phyloP scores from a whole-genome alignment of 1,284 basidiomycete species.

The Retiboletus fuscus region DNA sequence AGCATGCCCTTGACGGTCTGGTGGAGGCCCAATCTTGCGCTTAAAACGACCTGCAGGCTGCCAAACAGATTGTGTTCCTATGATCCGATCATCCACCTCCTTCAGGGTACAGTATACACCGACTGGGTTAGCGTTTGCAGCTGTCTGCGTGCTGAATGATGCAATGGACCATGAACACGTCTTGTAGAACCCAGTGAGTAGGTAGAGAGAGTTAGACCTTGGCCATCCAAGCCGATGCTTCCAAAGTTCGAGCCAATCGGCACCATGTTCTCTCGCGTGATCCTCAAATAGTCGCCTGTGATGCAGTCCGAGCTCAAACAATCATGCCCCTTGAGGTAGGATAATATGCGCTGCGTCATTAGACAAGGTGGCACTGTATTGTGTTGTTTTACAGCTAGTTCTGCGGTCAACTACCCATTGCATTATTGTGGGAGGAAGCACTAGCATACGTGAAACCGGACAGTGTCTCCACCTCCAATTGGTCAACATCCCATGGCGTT shows the following conservation, averaged over 20 bases:
- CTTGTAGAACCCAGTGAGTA: conserved; percentile 22
- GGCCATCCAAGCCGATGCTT: conserved; percentile 1
- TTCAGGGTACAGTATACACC: background rate
- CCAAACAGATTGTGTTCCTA: no score
- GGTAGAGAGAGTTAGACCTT: conserved; percentile 11
- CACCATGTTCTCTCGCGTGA: conserved; percentile 4
- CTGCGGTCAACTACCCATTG: background rate
- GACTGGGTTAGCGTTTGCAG: conserved; percentile 11
- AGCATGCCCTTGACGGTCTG: background rate
- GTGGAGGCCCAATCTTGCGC: conserved; percentile 11
- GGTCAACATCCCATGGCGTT: background rate
- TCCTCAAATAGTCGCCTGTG: background rate
- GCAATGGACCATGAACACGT: conserved; percentile 19
- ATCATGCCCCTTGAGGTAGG: conserved; percentile 12
- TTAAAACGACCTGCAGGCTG: no score
- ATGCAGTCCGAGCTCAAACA: background rate
- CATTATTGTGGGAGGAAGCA: background rate
- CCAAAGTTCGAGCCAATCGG: conserved; percentile 9
- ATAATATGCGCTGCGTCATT: conserved; percentile 14
- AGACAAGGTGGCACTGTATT: conserved; percentile 5
- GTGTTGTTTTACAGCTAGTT: background rate
- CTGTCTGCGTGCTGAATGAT: conserved; percentile 6
- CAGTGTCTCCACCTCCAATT: background rate
- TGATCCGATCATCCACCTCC: background rate
- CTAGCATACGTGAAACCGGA: background rate